Base-by-base conservation (phyloP, 1,284 basidiomycete genomes). In the Malassezia furfur region DNA sequence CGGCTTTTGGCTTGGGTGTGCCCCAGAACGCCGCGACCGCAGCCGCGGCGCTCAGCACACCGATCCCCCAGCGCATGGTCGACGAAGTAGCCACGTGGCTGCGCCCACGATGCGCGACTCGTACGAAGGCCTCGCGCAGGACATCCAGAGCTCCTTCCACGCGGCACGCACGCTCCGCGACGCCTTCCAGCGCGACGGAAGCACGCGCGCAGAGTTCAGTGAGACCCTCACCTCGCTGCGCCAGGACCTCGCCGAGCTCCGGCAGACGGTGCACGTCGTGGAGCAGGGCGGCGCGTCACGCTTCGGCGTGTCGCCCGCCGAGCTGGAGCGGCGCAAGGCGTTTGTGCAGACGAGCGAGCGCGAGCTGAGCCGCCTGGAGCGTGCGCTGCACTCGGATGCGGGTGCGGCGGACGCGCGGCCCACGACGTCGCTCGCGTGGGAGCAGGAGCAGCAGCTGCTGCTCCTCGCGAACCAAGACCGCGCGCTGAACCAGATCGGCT, bases 101-200 rank as follows among this genome's bases (percentile, higher is more conserved):
- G 41, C 32, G 43, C 14, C 46, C 36, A 37, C 46, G 45, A 74
- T 74, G 70, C 47, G 61, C 31, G 71, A 74, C 57, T 70, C 71
- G 15, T 74, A 71, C 39, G 68, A 71, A 53, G 69, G 63, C 34
- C 72, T 68, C 48, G 70, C 66, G 4, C 57, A 61, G 12, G 68
- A 72, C 41, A 64, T 74, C n/a, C 57, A 60, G 40, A 36, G 48
- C 36, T 64, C 65, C 12, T 61, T 74, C 17, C 30, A 30, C 9
- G 22, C 39, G 1, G 55, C 55, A 11, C 35, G 40, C n/a, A 5
- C 19, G 32, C 36, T 52, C n/a, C n/a, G 36, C 14, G 12, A 17
- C 17, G 30, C 35, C 12, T 21, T 39, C 9, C 19, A 19, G n/a
- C 28, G 30, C 10, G 50, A 52, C 32, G 48, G 54, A 5, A 59